A percentile compares a stretch with the other conserved stretches of the same genome.
These are phyloP conservation scores for Rhodotorula graminis DNA, from an alignment of 768 basidiomycete genomes.

Conservation along the genomic window DNA sequence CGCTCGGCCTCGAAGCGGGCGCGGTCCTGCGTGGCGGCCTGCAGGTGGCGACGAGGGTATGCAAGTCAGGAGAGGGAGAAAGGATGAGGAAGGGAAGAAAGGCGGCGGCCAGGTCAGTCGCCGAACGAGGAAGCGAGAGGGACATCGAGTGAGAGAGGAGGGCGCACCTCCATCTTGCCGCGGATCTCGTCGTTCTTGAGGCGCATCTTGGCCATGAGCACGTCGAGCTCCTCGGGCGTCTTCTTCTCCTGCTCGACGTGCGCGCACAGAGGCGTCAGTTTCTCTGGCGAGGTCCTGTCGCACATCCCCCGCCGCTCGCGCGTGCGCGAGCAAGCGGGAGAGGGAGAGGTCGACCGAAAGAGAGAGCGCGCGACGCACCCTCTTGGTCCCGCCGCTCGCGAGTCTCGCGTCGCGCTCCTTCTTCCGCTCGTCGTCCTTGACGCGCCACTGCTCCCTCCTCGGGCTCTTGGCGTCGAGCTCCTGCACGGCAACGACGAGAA, in stretches of 20 bases:
- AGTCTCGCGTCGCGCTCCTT: neutral
- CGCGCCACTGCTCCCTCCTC: neutral
- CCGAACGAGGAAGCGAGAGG: neutral
- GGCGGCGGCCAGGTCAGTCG: too few relatives aligned
- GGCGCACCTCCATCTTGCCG: neutral
- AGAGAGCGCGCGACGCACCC: neutral
- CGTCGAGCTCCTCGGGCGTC: slow-evolving; percentile 21
- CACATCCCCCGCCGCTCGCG: too few relatives aligned
- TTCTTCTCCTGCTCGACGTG: slow-evolving; percentile 9
- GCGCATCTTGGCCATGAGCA: slow-evolving; percentile 22
- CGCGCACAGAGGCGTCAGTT: too few relatives aligned
- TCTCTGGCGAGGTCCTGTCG: too few relatives aligned
- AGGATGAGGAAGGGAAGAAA: too few relatives aligned
- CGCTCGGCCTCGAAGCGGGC: neutral
- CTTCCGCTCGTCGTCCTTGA: neutral
- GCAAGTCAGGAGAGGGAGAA: neutral
- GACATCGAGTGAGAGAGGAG: too few relatives aligned
- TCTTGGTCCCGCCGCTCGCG: neutral
- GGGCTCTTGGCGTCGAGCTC: too few relatives aligned
- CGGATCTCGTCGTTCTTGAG: slow-evolving; percentile 12
- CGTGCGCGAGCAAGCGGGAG: neutral
- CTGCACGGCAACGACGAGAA: neutral
- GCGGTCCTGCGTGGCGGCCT: slow-evolving; percentile 21
- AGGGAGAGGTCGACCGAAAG: neutral
- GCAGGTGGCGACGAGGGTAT: neutral